These are phyloP conservation scores for Umbellularia californica DNA, from an alignment of 164 flowering plant genomes.

Conservation along the genomic window DNA sequence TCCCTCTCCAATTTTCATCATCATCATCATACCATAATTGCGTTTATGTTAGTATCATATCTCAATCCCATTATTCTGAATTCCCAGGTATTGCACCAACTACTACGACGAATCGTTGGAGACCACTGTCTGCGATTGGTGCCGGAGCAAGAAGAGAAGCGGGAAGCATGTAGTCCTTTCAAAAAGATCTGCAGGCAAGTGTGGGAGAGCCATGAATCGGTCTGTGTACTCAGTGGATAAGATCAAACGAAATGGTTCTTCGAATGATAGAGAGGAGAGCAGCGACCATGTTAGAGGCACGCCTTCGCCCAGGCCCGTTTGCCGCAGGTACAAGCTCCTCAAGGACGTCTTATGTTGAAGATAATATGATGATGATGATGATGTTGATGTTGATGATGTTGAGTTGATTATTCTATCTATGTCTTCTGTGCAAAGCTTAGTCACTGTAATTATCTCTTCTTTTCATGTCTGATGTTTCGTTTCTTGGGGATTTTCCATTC, in stretches of 20 bases:
- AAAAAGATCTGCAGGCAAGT: conserved; percentile 18
- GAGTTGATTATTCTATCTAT: too few species aligned
- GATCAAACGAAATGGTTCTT: conserved; percentile 23
- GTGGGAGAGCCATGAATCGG: conserved; percentile 19
- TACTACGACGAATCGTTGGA: conserved; percentile 52
- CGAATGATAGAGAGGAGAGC: conserved; percentile 31
- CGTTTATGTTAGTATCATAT: not conserved
- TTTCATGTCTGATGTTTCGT: too few species aligned
- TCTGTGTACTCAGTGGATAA: conserved; percentile 43
- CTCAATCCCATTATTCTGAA: not conserved
- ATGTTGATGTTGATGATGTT: too few species aligned
- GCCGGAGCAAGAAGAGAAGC: conserved; percentile 57
- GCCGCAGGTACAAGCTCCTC: conserved; percentile 95
- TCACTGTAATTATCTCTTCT: too few species aligned
- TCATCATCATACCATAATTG: too few species aligned
- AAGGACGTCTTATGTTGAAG: conserved; percentile 95
- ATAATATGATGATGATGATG: not conserved
- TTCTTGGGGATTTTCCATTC: too few species aligned
- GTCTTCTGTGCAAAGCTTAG: too few species aligned
- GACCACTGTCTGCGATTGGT: conserved; percentile 76
- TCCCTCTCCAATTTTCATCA: conserved; percentile 1
- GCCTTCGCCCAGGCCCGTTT: conserved; percentile 66
- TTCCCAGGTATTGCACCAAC: conserved; percentile 83
- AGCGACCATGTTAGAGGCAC: conserved; percentile 39
- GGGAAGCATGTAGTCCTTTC: conserved; percentile 27